Base-by-base conservation (phyloP, 768 basidiomycete species). In the Tulasnella sp. region DNA sequence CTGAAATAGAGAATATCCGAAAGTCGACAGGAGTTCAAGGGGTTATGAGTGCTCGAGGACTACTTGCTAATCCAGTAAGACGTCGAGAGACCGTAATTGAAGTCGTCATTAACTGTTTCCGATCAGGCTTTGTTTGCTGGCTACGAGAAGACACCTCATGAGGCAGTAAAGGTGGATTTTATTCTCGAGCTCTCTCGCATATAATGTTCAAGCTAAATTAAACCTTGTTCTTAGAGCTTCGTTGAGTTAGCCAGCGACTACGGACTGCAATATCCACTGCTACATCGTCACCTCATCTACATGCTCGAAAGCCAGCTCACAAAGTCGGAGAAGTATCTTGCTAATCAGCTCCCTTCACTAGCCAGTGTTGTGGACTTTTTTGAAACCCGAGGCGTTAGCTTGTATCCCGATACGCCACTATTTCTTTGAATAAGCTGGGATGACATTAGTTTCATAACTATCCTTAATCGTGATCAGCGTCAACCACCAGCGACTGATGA, bases 1-100 rank as follows among this genome's bases (percentile, higher is more conserved):
- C 77, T 34, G 83, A 84, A 64, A 81, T 78, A 9, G 72, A 73
- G 16, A 75, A 69, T 52, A 82, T 82, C 75, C 74, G 83, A 29
- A 71, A 75, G 19, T 77, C 75, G 70, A 82, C 81, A 14, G 81
- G 81, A 0, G 82, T 81, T 0, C 73, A 78, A 32, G 83, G 82
- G 2, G 82, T 83, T 2, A 85, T 85, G 84, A 83, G 79, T 65
- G 84, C 83, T 0, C 75, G 84, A 16, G 84, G 84, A 0, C 69
- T 85, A 70, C 75, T 85, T 37, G 84, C 82, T 1, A 85, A 85
- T 74, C 81, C 81, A 12, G 80, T 79, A 19, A 29, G 79, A 74
- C 42, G 5, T 5, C 52, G 6, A 5, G 22, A 52, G 32, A 32
- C 5, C 29, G 40, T 63, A 32, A 16, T n/a, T 26, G 22, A 29